Conservation (phyloP, 257 asterid species). For the Plantago ovata region DNA sequence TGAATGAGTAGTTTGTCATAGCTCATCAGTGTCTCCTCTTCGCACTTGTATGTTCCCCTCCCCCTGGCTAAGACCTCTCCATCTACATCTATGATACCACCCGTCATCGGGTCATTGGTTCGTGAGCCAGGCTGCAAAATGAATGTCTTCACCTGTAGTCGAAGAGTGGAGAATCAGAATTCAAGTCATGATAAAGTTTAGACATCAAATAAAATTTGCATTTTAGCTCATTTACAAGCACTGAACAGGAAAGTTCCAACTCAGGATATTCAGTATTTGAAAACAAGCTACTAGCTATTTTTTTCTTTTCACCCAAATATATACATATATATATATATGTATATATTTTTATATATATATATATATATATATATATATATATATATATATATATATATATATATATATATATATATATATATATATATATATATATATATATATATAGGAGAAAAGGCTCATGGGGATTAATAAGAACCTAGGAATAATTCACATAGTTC, state of each 20-base stretch:
- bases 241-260: neutral
- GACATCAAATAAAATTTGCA: neutral
- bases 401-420: too few species aligned
- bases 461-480: too few species aligned
- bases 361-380: too few species aligned
- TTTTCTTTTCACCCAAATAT: too few species aligned
- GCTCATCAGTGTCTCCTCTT: conserved; percentile 61
- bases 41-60: conserved; percentile 61
- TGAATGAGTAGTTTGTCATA: conserved; percentile 56
- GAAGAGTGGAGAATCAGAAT: conserved; percentile 12
- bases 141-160: conserved; percentile 74
- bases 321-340: too few species aligned
- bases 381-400: too few species aligned
- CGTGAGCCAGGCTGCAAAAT: conserved; percentile 74
- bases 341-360: too few species aligned
- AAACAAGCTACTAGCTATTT: neutral
- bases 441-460: too few species aligned
- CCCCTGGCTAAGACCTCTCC: conserved; percentile 79
- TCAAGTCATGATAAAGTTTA: neutral
- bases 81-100: conserved; percentile 46
- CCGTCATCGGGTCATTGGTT: conserved; percentile 37
- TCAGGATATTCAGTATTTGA: neutral
- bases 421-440: too few species aligned
- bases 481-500: too few species aligned
- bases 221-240: neutral